Evolutionary conservation across 2,329 filamentous ascomycete species (phyloP), one percentile per base, ranked within the genome.

Genomic region (Colletotrichum aenigma): DNA sequence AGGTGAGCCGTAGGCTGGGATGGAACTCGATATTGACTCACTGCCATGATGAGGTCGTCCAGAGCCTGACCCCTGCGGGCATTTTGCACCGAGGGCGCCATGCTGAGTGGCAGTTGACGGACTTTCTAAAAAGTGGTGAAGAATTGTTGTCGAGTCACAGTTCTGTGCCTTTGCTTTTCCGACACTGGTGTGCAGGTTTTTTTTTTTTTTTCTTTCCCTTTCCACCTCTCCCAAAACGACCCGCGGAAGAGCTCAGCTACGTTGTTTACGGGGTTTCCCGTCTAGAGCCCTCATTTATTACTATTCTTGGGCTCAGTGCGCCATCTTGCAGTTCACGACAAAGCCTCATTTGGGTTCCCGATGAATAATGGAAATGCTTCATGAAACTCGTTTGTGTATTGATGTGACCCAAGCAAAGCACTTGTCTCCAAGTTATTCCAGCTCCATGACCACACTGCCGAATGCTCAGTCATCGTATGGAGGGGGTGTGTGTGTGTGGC

Each of bases 11-110:
- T 21, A 52, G 43, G 43, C 43, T 21, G 43, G 43, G n/a, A 52
- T 24, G 7, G 43, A 7, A 52, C 43, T 52, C 10, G 21, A 26
- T 43, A 10, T 18, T 10, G 12, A 84, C 89, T 84, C 83, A 90
- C 89, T 78, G 87, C 88, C 86, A 91, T 91, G 66, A 91, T 89
- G 30, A 88, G 83, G 71, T 91, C 88, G 83, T 92, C 90, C 30
- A 78, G 72, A 10, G 74, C 75, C 67, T 76, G 76, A 12, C 43
- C 52, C 28, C 52, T 30, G n/a, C 66, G 66, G 15, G 16, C n/a
- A 18, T 64, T 60, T 30, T 38, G 69, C 30, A 48, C 34, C 15
- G 65, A 64, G 21, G 65, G 48, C 21, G 58, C 70, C 74, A 74
- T 76, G 5, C 16, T 66, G 34, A 21, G 43, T 21, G 32, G 32